Percentiles rank a stretch among this genome's conserved stretches.
These are phyloP conservation scores for Solanum hybrid DNA, from an alignment of 305 asterid genomes.

Conservation along the genomic window DNA sequence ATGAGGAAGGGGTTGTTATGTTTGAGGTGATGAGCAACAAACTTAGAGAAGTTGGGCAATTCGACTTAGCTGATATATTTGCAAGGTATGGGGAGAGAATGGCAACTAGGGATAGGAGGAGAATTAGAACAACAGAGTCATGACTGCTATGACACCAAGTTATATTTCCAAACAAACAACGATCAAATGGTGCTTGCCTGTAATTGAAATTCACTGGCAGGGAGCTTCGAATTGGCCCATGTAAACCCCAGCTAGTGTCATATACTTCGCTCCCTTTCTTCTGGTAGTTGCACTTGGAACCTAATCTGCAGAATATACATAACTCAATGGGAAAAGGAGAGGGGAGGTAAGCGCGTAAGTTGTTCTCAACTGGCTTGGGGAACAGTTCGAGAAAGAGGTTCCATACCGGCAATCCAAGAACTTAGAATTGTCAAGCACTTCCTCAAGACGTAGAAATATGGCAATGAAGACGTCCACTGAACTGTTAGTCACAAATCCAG, in stretches of 20 bases:
- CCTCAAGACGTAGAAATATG: background rate
- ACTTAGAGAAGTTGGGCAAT: constrained; percentile 72
- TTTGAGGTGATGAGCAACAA: constrained; percentile 64
- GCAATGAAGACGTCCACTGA: background rate
- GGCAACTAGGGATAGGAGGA: constrained; percentile 84
- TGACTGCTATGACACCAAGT: background rate
- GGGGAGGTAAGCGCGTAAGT: background rate
- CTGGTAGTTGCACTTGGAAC: background rate
- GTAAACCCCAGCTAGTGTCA: background rate
- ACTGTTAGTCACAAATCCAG: background rate
- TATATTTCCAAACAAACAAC: background rate
- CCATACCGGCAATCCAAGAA: background rate
- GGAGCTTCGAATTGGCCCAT: background rate
- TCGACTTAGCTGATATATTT: constrained; percentile 81
- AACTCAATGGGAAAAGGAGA: background rate
- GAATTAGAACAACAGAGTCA: constrained; percentile 23
- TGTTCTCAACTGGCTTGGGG: background rate
- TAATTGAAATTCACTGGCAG: background rate
- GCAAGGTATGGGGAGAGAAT: constrained; percentile 70
- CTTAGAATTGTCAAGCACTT: background rate
- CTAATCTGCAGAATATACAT: background rate
- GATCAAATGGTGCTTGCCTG: background rate
- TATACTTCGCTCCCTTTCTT: background rate
- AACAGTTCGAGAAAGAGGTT: background rate
- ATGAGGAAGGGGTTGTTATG: constrained; percentile 76